phyloP scores from a whole-genome alignment of 768 basidiomycete genomes.

The Roridomyces roridus region DNA sequence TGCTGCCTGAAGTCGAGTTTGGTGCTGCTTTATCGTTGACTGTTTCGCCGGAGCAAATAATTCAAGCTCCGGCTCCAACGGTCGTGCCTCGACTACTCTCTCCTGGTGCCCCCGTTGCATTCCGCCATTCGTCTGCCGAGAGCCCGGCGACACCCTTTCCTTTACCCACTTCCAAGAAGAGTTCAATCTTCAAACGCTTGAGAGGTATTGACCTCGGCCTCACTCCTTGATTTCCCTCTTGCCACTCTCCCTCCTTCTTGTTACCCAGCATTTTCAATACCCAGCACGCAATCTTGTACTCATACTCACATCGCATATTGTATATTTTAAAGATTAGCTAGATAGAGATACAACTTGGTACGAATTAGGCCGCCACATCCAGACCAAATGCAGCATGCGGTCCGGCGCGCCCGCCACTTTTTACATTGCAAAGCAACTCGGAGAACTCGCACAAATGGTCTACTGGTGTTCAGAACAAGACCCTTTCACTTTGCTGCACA shows the following conservation, averaged over 20 bases:
- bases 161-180: slow-evolving; percentile 1
- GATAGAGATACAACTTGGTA: background rate
- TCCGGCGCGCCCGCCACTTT: too few species aligned
- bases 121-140: slow-evolving; percentile 19
- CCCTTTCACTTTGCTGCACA: too few species aligned
- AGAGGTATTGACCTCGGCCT: slow-evolving; percentile 9
- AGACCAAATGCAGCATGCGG: too few species aligned
- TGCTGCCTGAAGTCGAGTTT: slow-evolving; percentile 16
- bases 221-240: background rate
- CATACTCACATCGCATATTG: slow-evolving; percentile 8
- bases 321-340: slow-evolving; percentile 5
- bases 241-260: background rate
- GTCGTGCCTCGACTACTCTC: slow-evolving; percentile 1
- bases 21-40: slow-evolving; percentile 9
- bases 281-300: slow-evolving; percentile 1
- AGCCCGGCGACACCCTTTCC: slow-evolving; percentile 10
- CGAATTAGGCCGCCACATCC: too few species aligned
- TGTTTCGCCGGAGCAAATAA: background rate
- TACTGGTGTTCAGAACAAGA: too few species aligned
- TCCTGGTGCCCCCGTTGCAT: slow-evolving; percentile 9
- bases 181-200: slow-evolving; percentile 20
- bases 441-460: too few species aligned
- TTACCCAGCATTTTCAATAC: background rate
- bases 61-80: background rate
- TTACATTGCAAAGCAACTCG: too few species aligned